Percentiles rank a stretch among this genome's conserved stretches.
These are phyloP conservation scores for Blastobotrys raffinosifermentans DNA, from an alignment of 1,139 yeast species.

Conservation along the genomic window DNA sequence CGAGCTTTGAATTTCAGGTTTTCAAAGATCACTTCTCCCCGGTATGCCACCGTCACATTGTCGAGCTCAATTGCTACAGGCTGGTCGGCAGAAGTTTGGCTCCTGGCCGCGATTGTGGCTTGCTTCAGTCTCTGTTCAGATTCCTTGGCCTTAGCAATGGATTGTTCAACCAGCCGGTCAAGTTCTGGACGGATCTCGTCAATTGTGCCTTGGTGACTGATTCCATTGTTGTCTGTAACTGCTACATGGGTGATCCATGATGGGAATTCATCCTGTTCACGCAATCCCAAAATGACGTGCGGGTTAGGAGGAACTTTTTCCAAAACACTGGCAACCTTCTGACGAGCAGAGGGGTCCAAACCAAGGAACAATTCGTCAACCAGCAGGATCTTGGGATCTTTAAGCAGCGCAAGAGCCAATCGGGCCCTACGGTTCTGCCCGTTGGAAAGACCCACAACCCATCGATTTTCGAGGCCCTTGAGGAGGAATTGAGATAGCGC, in stretches of 20 bases:
- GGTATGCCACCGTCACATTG: slow-evolving; percentile 61
- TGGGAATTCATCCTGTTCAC: slow-evolving; percentile 72
- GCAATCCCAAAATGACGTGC: slow-evolving; percentile 60
- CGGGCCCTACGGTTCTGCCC: slow-evolving; percentile 92
- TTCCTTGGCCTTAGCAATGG: slow-evolving; percentile 4
- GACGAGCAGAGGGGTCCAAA: slow-evolving; percentile 69
- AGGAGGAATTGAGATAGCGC: slow-evolving; percentile 51
- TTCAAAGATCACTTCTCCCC: slow-evolving; percentile 52
- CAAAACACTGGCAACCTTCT: slow-evolving; percentile 51
- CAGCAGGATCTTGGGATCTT: slow-evolving; percentile 58
- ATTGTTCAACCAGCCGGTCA: slow-evolving; percentile 22
- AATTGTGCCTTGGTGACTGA: slow-evolving; percentile 45
- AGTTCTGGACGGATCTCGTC: slow-evolving; percentile 32
- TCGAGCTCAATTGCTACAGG: slow-evolving; percentile 65
- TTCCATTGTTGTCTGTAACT: slow-evolving; percentile 50
- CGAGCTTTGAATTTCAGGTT: slow-evolving; percentile 62
- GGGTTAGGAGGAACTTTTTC: slow-evolving; percentile 36
- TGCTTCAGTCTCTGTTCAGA: neutral
- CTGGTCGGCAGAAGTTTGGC: slow-evolving; percentile 34
- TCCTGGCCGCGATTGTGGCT: neutral
- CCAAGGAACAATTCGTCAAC: slow-evolving; percentile 93
- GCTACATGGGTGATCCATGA: slow-evolving; percentile 72
- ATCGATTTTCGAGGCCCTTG: slow-evolving; percentile 52
- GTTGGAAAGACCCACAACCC: slow-evolving; percentile 85
- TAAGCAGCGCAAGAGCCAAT: slow-evolving; percentile 65